Conservation (phyloP, 306 rosid species). For the Quercus robur region DNA sequence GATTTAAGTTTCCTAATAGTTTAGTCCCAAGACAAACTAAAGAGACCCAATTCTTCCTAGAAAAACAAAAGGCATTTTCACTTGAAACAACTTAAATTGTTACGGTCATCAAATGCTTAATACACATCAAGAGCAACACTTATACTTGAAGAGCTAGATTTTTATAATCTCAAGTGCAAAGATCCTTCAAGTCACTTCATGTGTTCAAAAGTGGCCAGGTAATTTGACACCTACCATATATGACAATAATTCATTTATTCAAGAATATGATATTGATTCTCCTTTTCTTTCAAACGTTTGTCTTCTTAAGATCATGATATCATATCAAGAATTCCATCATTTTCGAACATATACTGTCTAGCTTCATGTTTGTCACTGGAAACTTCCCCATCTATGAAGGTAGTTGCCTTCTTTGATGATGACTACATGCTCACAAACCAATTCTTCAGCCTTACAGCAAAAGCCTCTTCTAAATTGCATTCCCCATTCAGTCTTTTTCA, state of each 20-base stretch:
- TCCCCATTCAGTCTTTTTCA: slow-evolving; percentile 56
- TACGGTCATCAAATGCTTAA: not conserved
- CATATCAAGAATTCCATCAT: slow-evolving; percentile 34
- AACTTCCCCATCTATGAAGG: slow-evolving; percentile 27
- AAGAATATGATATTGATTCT: not conserved
- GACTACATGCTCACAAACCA: slow-evolving; percentile 70
- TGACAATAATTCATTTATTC: slow-evolving; percentile 1
- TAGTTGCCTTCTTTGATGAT: slow-evolving; percentile 55
- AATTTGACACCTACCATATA: not conserved
- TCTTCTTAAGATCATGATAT: slow-evolving; percentile 45
- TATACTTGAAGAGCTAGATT: not conserved
- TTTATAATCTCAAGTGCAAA: not conserved
- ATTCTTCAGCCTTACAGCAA: slow-evolving; percentile 57
- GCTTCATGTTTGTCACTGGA: slow-evolving; percentile 47
- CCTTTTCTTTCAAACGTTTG: slow-evolving; percentile 29
- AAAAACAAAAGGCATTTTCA: not conserved
- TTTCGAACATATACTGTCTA: slow-evolving; percentile 1
- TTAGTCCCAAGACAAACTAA: too few relatives aligned
- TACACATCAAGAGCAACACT: not conserved
- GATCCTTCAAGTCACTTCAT: not conserved
- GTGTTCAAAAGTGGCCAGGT: not conserved
- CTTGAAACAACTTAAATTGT: not conserved
- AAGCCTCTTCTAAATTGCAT: slow-evolving; percentile 76
- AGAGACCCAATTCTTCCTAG: not conserved
- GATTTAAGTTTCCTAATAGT: too few relatives aligned